A percentile compares a stretch with the other conserved stretches of the same genome.
Conservation (phyloP, 169 alveolate species). For the Toxoplasma gondii region DNA sequence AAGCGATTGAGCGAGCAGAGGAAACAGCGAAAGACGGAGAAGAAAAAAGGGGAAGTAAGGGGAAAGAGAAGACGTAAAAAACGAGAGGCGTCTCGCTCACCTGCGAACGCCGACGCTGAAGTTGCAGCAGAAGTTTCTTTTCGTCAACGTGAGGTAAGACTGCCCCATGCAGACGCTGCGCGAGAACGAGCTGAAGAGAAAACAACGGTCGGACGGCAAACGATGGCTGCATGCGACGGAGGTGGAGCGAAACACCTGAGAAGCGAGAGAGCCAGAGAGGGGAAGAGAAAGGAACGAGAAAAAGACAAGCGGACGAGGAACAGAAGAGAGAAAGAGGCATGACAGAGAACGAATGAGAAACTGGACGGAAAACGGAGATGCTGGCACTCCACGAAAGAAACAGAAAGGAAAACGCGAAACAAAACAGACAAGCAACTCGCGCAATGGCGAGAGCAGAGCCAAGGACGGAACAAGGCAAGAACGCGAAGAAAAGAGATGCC, state of each 20-base stretch:
- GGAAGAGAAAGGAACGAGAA: background rate
- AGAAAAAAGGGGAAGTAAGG: background rate
- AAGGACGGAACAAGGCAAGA: too few species aligned
- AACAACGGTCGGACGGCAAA: background rate
- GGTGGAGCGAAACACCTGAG: too few species aligned
- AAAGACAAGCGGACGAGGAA: background rate
- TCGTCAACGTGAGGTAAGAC: slow-evolving; percentile 16
- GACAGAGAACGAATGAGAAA: background rate
- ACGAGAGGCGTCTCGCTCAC: background rate
- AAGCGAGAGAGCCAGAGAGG: background rate
- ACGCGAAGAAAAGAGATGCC: background rate
- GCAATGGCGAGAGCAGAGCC: background rate
- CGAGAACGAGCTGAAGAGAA: background rate
- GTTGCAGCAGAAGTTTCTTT: slow-evolving; percentile 3
- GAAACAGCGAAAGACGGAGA: background rate
- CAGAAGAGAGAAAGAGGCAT: background rate
- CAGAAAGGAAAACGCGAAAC: background rate
- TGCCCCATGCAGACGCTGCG: background rate
- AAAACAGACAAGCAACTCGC: background rate
- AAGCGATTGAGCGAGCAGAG: background rate
- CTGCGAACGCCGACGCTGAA: background rate
- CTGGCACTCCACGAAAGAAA: background rate
- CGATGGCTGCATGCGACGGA: background rate
- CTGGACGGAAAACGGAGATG: background rate
- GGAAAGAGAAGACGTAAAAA: background rate